phyloP scores from a whole-genome alignment of 768 basidiomycete genomes.

The Paxillus involutus region DNA sequence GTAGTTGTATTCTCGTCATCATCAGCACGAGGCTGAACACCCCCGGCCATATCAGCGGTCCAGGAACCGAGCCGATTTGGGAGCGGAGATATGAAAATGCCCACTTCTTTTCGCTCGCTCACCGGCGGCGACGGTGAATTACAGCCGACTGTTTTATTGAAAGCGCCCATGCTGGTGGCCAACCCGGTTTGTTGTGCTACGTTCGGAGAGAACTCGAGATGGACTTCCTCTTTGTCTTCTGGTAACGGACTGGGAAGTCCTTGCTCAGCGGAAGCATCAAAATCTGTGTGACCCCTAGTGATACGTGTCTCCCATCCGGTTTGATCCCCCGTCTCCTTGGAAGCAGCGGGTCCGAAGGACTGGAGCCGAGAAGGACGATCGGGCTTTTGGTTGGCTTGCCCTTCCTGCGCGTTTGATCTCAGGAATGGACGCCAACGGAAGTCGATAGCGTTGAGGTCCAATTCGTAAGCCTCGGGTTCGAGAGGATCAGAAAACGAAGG shows the following conservation, averaged over 20 bases:
- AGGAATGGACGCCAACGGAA: slow-evolving; percentile 60
- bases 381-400: background rate
- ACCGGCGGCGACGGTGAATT: slow-evolving; percentile 5
- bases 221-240: slow-evolving; percentile 8
- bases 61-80: slow-evolving; percentile 6
- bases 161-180: background rate
- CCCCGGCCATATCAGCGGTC: slow-evolving; percentile 1
- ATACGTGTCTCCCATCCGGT: slow-evolving; percentile 12
- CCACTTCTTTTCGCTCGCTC: slow-evolving; percentile 12
- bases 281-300: slow-evolving; percentile 5
- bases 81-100: slow-evolving; percentile 31
- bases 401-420: slow-evolving; percentile 19
- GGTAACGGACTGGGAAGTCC: background rate
- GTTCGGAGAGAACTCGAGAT: slow-evolving; percentile 2
- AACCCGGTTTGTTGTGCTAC: background rate
- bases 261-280: slow-evolving; percentile 13
- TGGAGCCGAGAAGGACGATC: background rate
- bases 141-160: background rate
- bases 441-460: slow-evolving; percentile 43
- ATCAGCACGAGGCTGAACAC: slow-evolving; percentile 15
- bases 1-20: slow-evolving; percentile 11
- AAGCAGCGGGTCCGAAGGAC: background rate
- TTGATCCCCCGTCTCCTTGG: slow-evolving; percentile 17
- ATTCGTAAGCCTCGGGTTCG: slow-evolving; percentile 33
- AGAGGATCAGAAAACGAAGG: slow-evolving; percentile 41